Conservation (phyloP, 257 asterid species). For the Plantago ovata region DNA sequence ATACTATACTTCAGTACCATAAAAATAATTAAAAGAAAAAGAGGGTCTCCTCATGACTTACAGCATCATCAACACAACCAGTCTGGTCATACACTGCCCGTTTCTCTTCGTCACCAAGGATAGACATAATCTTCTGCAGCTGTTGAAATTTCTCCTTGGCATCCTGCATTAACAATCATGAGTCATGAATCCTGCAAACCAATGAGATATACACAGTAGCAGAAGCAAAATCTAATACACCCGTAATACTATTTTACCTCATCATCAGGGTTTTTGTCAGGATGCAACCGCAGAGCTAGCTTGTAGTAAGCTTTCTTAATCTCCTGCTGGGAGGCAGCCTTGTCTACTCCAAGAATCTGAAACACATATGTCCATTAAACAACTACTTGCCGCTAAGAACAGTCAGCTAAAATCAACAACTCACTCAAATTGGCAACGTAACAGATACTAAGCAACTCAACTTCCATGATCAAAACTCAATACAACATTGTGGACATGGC, state of each 20-base stretch:
- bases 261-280: slow-evolving; percentile 86
- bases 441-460: neutral
- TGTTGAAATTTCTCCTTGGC: slow-evolving; percentile 98
- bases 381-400: slow-evolving; percentile 6
- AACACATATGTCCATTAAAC: slow-evolving; percentile 11
- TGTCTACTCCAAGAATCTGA: slow-evolving; percentile 82
- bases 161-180: slow-evolving; percentile 39
- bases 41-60: slow-evolving; percentile 38
- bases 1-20: too few species aligned
- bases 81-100: slow-evolving; percentile 94
- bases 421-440: neutral
- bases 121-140: slow-evolving; percentile 83
- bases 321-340: slow-evolving; percentile 73
- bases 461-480: neutral
- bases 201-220: too few species aligned
- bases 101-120: slow-evolving; percentile 90
- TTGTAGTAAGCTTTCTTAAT: slow-evolving; percentile 82
- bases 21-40: neutral
- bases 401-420: neutral
- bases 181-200: slow-evolving; percentile 10
- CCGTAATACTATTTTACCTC: slow-evolving; percentile 46
- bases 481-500: too few species aligned
- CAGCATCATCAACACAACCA: slow-evolving; percentile 93
- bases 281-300: slow-evolving; percentile 84
- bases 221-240: neutral